phyloP scores from a whole-genome alignment of 2,329 filamentous ascomycete genomes.

The Madurella mycetomatis region DNA sequence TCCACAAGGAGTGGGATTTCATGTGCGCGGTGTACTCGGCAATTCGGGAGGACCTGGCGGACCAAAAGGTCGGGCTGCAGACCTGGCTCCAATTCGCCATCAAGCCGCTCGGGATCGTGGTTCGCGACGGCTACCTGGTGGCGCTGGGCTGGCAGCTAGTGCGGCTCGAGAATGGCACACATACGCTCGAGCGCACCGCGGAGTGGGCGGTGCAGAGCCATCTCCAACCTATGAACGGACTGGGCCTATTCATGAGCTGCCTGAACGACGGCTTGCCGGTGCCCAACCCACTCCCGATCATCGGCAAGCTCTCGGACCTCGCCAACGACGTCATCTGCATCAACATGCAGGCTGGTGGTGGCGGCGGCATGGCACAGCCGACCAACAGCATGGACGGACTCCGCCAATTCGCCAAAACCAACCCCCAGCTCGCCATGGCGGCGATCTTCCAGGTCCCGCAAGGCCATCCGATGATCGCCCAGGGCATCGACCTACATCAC shows the following conservation, averaged over 20 bases:
- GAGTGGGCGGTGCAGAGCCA: conserved; percentile 5
- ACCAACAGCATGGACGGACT: conserved; percentile 9
- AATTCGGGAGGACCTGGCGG: conserved; percentile 16
- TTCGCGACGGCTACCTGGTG: conserved; percentile 19
- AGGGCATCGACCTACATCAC: conserved; percentile 9
- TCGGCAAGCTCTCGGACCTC: conserved; percentile 17
- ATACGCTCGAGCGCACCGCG: conserved; percentile 12
- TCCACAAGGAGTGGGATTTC: conserved; percentile 24
- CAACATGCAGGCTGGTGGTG: conserved; percentile 12
- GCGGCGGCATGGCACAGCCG: not conserved
- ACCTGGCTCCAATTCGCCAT: conserved; percentile 21
- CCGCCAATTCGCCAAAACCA: conserved; percentile 10
- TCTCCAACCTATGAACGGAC: conserved; percentile 20
- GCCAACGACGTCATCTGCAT: conserved; percentile 22
- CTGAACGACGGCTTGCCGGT: conserved; percentile 19
- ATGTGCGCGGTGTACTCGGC: conserved; percentile 23
- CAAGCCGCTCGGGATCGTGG: conserved; percentile 17
- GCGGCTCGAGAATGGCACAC: conserved; percentile 13
- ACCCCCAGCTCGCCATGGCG: conserved; percentile 16
- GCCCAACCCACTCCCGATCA: conserved; percentile 14
- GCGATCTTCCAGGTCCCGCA: conserved; percentile 12
- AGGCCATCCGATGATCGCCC: conserved; percentile 5
- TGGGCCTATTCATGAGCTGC: conserved; percentile 21
- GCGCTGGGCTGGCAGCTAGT: conserved; percentile 20
- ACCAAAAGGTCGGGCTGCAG: conserved; percentile 19